Base-by-base conservation (phyloP, 2,329 filamentous ascomycete genomes). In the Arthrocladium fulminans region DNA sequence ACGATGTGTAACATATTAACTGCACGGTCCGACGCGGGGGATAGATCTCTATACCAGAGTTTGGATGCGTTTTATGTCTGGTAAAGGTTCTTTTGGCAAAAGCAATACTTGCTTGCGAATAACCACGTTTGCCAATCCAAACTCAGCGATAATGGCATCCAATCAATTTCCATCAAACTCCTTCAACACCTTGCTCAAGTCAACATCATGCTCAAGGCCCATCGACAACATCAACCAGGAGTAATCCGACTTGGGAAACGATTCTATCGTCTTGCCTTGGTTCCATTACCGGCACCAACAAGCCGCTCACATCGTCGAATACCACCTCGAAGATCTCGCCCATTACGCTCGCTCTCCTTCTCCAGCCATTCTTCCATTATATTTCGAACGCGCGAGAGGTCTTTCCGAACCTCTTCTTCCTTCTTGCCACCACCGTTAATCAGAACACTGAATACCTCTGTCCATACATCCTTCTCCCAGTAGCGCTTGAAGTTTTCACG, bases 401-500 rank as follows among this genome's bases (percentile, higher is more conserved):
- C 51, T 15, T 37, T 38, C 32, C 85, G 64, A 3, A 90, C 76
- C n/a, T 67, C 1, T 73, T 80, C 65, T 89, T 88, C 1, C 62
- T 70, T 8, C 76, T 76, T n/a, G 78, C 66, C 57, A 8, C 60
- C 58, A 0, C 90, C 89, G 65, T 98, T 98, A 37, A 98, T 72
- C 55, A 97, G 68, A 50, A 97, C 60, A 55, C 89, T 84, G 64
- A 98, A 94, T 41, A 84, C 81, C 51, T 85, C 81, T 2, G 63
- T 68, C 92, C 92, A 98, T 38, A 97, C 79, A 43, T 95, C 88
- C 42, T 82, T 84, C 72, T 97, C 89, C 92, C 92, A 98, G 68
- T 98, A 98, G 38, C 92, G 71, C 72, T 98, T 98, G 52, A 97
- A 69, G 12, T 73, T 79, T 67, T 96, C 90, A 45, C 84, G 79